phyloP scores from a whole-genome alignment of 306 rosid genomes.

The Cicer yamashitae region DNA sequence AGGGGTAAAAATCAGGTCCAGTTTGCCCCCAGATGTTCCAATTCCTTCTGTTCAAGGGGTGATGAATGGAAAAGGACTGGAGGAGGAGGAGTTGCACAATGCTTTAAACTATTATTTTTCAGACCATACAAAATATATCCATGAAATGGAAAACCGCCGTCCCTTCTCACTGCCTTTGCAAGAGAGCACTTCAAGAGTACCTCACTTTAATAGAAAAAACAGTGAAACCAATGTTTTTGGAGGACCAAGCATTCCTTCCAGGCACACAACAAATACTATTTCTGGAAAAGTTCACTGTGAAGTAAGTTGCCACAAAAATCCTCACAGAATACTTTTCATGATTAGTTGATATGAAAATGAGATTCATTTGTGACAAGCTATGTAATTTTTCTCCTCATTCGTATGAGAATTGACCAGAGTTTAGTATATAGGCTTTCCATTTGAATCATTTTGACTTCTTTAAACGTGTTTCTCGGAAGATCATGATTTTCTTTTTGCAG shows the following conservation, averaged over 20 bases:
- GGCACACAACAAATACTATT: conserved; percentile 46
- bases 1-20: conserved; percentile 58
- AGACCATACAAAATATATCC: conserved; percentile 51
- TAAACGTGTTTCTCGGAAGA: conserved; percentile 34
- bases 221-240: conserved; percentile 54
- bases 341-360: conserved; percentile 52
- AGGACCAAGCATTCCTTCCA: conserved; percentile 54
- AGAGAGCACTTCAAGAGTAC: conserved; percentile 58
- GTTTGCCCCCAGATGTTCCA: conserved; percentile 47
- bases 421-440: conserved; percentile 21
- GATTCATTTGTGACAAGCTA: conserved; percentile 46
- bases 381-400: conserved; percentile 8
- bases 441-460: conserved; percentile 20
- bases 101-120: conserved; percentile 64
- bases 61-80: conserved; percentile 54
- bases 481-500: conserved; percentile 55
- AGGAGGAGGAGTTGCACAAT: conserved; percentile 68
- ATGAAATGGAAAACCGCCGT: conserved; percentile 56
- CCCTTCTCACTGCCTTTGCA: conserved; percentile 59
- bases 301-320: conserved; percentile 46
- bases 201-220: conserved; percentile 56
- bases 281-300: conserved; percentile 56
- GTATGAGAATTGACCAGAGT: conserved; percentile 13
- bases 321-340: conserved; percentile 47
- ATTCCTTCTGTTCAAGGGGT: conserved; percentile 55